phyloP scores from a whole-genome alignment of 176 grass and related monocot genomes.

The Carex scoparia region DNA sequence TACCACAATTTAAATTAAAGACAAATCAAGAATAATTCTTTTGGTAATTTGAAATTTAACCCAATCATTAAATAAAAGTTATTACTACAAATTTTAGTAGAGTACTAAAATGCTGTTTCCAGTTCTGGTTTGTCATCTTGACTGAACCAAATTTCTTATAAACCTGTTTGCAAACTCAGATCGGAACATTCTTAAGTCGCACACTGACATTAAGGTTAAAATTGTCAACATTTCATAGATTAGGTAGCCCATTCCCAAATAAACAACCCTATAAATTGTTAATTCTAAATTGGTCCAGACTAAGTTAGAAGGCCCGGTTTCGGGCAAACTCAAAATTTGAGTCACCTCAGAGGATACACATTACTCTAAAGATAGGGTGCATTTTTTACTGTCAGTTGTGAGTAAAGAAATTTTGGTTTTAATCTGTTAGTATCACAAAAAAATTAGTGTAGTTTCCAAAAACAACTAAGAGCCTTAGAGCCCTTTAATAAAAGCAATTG shows the following conservation, averaged over 20 bases:
- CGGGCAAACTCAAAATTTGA: too few species aligned
- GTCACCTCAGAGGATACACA: too few species aligned
- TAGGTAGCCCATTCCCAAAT: too few species aligned
- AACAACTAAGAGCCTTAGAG: not conserved
- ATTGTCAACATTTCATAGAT: not conserved
- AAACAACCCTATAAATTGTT: too few species aligned
- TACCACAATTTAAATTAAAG: not conserved
- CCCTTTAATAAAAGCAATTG: not conserved
- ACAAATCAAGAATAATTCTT: not conserved
- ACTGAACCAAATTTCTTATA: not conserved
- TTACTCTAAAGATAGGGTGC: not conserved
- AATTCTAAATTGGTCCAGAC: too few species aligned
- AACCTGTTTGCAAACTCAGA: not conserved
- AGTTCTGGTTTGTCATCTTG: not conserved
- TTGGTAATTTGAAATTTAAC: not conserved
- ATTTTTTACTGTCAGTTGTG: too few species aligned
- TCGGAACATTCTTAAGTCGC: not conserved
- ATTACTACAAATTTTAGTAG: not conserved
- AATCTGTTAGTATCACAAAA: not conserved
- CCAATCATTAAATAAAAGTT: not conserved
- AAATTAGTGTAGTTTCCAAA: not conserved
- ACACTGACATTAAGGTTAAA: not conserved
- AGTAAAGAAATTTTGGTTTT: not conserved
- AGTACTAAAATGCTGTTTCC: not conserved
- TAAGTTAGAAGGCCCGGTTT: too few species aligned